These are phyloP conservation scores for Trichoderma sp. DNA, from an alignment of 2,329 filamentous ascomycete genomes.

Conservation along the genomic window DNA sequence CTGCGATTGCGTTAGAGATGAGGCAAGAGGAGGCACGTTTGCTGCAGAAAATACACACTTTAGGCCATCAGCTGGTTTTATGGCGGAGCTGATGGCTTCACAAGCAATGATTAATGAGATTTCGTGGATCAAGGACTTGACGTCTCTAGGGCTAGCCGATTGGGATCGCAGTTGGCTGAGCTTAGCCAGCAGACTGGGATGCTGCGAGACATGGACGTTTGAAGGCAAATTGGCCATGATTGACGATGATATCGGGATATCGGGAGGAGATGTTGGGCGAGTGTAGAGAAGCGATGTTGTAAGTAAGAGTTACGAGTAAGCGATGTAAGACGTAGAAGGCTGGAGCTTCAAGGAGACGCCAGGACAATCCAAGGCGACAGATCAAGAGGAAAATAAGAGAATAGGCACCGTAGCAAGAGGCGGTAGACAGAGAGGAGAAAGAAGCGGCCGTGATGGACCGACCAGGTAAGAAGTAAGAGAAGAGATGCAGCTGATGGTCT, in stretches of 20 bases:
- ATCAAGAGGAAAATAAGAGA: neutral
- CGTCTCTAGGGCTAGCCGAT: slow-evolving; percentile 69
- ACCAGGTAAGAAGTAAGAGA: neutral
- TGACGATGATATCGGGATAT: neutral
- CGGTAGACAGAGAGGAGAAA: neutral
- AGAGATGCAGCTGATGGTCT: neutral
- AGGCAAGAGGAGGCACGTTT: neutral
- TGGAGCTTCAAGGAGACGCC: neutral
- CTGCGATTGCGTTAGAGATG: slow-evolving; percentile 44
- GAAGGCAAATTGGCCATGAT: slow-evolving; percentile 49
- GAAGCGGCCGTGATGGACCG: slow-evolving; percentile 1
- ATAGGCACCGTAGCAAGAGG: neutral
- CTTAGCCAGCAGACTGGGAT: slow-evolving; percentile 86
- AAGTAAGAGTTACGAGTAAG: neutral
- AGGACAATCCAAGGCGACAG: neutral
- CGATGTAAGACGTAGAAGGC: neutral
- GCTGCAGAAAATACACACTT: slow-evolving; percentile 47
- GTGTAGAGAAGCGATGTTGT: neutral
- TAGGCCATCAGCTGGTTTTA: slow-evolving; percentile 60
- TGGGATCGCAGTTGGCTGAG: slow-evolving; percentile 83
- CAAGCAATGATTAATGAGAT: slow-evolving; percentile 80
- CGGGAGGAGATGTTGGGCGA: neutral
- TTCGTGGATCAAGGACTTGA: slow-evolving; percentile 80
- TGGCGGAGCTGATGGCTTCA: slow-evolving; percentile 70
- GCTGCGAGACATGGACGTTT: slow-evolving; percentile 76